These are phyloP conservation scores for Hymenoscyphus fructigenus DNA, from an alignment of 2,329 filamentous ascomycete genomes.

Conservation along the genomic window DNA sequence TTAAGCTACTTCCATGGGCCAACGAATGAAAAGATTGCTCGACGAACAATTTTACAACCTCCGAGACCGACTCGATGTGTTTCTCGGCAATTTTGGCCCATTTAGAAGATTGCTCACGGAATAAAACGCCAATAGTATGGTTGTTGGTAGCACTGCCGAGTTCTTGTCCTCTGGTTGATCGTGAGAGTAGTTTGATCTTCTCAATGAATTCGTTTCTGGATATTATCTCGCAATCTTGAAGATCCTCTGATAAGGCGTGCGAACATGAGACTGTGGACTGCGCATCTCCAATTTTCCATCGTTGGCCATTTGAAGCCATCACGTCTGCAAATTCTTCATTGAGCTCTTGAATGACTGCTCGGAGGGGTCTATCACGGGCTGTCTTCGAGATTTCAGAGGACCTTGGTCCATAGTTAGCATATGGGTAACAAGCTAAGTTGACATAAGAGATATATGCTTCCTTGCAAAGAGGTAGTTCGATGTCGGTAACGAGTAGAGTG, in stretches of 20 bases:
- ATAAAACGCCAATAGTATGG: slow-evolving; percentile 7
- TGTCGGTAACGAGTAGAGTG: too few relatives aligned
- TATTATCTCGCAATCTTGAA: background rate
- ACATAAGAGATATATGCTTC: too few relatives aligned
- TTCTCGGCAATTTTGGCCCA: slow-evolving; percentile 3
- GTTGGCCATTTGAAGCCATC: slow-evolving; percentile 8
- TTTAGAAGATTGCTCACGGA: slow-evolving; percentile 3
- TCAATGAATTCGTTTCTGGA: background rate
- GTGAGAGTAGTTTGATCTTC: slow-evolving; percentile 4
- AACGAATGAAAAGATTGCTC: background rate
- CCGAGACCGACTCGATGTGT: slow-evolving; percentile 8
- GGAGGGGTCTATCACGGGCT: slow-evolving; percentile 3
- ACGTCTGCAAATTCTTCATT: slow-evolving; percentile 11
- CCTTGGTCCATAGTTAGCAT: too few relatives aligned
- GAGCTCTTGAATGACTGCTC: slow-evolving; percentile 15
- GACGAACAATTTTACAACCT: slow-evolving; percentile 2
- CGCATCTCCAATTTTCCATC: background rate
- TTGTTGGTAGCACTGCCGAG: slow-evolving; percentile 3
- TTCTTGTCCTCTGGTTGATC: slow-evolving; percentile 4
- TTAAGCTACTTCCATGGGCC: background rate
- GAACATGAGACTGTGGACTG: background rate
- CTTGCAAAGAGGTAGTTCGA: too few relatives aligned
- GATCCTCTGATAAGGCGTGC: background rate
- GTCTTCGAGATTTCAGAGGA: background rate
- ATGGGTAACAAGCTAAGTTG: too few relatives aligned